Percentiles rank a stretch among this genome's conserved stretches.
Evolutionary conservation across 148 eudicot genomes (phyloP).

Genomic region (Fagopyrum tataricum): DNA sequence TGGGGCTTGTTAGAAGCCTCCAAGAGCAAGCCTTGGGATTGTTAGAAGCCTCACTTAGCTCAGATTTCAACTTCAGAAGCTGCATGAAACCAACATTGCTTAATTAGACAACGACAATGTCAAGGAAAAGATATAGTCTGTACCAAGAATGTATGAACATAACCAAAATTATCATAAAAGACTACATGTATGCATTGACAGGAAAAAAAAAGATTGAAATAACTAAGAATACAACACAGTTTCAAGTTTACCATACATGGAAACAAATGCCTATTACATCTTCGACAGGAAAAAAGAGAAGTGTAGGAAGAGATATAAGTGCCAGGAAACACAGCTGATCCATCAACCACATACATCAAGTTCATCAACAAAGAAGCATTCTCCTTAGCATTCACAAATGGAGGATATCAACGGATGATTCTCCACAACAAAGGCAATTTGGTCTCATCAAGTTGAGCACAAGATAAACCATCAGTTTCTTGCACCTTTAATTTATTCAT

Average conservation of each 20-base stretch:
- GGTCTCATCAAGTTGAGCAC: constrained; percentile 32
- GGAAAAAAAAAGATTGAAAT: not conserved
- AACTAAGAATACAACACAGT: not conserved
- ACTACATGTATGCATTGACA: not conserved
- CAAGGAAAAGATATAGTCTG: constrained; percentile 13
- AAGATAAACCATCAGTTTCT: constrained; percentile 19
- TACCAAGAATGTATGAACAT: no score
- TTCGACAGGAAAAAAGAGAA: not conserved
- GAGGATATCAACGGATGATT: constrained; percentile 56
- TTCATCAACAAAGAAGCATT: constrained; percentile 41
- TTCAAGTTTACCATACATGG: not conserved
- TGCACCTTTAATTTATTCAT: constrained; percentile 26
- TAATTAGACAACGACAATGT: no score
- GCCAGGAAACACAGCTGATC: constrained; percentile 28
- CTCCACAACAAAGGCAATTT: constrained; percentile 75
- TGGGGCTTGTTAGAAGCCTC: no score
- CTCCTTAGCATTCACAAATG: constrained; percentile 32
- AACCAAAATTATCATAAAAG: no score
- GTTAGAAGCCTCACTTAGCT: constrained; percentile 65
- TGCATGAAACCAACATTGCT: constrained; percentile 20
- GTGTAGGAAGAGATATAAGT: not conserved
- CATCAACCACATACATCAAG: constrained; percentile 49
- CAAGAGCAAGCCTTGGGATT: constrained; percentile 66
- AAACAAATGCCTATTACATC: not conserved
- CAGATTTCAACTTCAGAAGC: constrained; percentile 67